Conservation (phyloP, 129 eudicot species). For the Saposhnikovia divaricata region DNA sequence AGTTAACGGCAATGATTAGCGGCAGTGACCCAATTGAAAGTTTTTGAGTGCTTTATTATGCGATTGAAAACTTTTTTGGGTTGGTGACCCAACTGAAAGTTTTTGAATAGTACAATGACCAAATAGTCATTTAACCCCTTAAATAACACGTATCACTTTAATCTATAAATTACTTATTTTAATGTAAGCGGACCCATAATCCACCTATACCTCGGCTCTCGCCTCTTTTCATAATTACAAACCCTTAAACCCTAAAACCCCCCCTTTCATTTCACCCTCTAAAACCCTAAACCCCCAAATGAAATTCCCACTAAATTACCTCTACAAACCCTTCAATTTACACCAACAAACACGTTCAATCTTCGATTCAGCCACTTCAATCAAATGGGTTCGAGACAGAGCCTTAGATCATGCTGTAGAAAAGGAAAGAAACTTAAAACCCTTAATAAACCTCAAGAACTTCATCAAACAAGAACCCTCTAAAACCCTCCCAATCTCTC, state of each 20-base stretch:
- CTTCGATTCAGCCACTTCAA: conserved; percentile 30
- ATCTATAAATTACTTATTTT: too few species aligned
- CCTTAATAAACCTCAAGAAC: conserved; percentile 57
- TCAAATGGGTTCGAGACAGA: conserved; percentile 67
- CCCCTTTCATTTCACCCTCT: background rate
- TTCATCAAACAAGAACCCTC: conserved; percentile 72
- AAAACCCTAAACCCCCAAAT: conserved; percentile 12
- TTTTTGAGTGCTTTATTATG: too few species aligned
- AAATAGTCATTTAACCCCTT: too few species aligned
- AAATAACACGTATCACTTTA: too few species aligned
- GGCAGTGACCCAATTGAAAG: too few species aligned
- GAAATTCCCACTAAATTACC: conserved; percentile 10
- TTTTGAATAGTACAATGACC: too few species aligned
- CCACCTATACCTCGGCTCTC: background rate
- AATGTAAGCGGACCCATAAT: too few species aligned
- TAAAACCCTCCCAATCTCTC: conserved; percentile 59
- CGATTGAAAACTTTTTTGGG: too few species aligned
- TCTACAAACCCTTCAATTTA: conserved; percentile 22
- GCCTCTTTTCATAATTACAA: background rate
- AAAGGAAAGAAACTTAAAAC: conserved; percentile 62
- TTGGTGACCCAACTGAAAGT: too few species aligned
- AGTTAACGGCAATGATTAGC: too few species aligned
- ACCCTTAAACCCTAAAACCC: background rate
- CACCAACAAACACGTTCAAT: conserved; percentile 20
- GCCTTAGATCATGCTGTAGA: conserved; percentile 89